Evolutionary conservation across 371 early-diverging fungal genomes (phyloP), one percentile per base, ranked within the genome.

Genomic region (Ordospora pajunii): DNA sequence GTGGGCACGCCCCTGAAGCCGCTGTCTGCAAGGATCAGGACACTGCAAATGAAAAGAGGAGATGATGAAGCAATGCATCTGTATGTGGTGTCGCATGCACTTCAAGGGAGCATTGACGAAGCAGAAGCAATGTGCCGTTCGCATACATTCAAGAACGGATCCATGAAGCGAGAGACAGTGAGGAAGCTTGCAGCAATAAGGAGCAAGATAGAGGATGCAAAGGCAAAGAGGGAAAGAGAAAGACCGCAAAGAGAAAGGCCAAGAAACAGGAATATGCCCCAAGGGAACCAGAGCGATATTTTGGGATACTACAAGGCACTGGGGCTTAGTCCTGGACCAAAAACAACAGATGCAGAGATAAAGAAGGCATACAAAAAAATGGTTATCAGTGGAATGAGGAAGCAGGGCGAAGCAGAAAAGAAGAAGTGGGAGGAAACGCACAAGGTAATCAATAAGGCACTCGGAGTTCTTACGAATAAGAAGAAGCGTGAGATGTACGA

Each of bases 281-380:
- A 66, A 14, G 64, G 70, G 53, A 45, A 65, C 1, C 45, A 79
- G 42, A 70, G 53, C 17, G 71, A 77, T 25, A 76, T 79, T 32
- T 65, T 80, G 10, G 82, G 78, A 25, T 83, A 79, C 63, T 83
- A 83, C 75, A 78, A 76, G 23, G 52, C 66, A 66, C 45, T 83
- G 17, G 68, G 64, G 19, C 53, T 79, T 19, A 53, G 71, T 17
- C 67, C 71, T 52, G 43, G 40, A 44, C 48, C 23, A 19, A 51
- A 23, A 10, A 12, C 64, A 9, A 32, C 1, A 2, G 69, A 78
- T 25, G 69, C 71, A 23, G 54, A 49, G 32, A 52, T 83, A 21
- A 75, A 75, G 67, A 71, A 66, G 40, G 78, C 76, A 10, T 81
- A 79, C 52, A 62, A 46, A 42, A 79, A 78, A 53, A 43, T 62